A percentile compares a stretch with the other conserved stretches of the same genome.
phyloP scores from a whole-genome alignment of 257 asterid genomes.

The Forsythia viridissima region DNA sequence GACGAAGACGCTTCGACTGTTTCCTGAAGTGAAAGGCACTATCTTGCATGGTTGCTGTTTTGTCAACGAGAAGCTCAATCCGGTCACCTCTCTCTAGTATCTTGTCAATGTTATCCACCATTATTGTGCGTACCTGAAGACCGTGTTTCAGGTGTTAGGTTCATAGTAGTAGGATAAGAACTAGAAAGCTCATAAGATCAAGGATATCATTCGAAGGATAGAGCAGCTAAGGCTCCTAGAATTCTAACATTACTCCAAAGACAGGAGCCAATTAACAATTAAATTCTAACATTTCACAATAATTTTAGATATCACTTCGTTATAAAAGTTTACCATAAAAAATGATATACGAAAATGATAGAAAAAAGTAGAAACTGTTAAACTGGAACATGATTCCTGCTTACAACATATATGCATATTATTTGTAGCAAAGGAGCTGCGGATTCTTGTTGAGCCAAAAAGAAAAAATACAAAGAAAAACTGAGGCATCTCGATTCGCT shows the following conservation, averaged over 20 bases:
- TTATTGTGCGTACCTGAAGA: conserved; percentile 83
- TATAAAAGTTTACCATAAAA: background rate
- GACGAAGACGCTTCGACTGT: conserved; percentile 93
- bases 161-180: conserved; percentile 5
- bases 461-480: background rate
- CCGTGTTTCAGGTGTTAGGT: conserved; percentile 22
- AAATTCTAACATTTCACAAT: background rate
- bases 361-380: background rate
- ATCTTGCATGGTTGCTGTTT: conserved; percentile 98
- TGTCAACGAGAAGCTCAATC: conserved; percentile 97
- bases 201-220: background rate
- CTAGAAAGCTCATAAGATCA: background rate
- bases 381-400: background rate
- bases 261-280: background rate
- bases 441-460: conserved; percentile 9
- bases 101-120: conserved; percentile 98
- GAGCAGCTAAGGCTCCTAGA: background rate
- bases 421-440: conserved; percentile 6
- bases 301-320: background rate
- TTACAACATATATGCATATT: background rate
- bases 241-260: conserved; percentile 4
- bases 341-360: background rate
- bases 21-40: conserved; percentile 94
- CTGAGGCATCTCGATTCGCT: background rate
- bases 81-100: conserved; percentile 95